Evolutionary conservation across 2,329 filamentous ascomycete genomes (phyloP), one percentile per base, ranked within the genome.

Genomic region (Monosporascus sp.): DNA sequence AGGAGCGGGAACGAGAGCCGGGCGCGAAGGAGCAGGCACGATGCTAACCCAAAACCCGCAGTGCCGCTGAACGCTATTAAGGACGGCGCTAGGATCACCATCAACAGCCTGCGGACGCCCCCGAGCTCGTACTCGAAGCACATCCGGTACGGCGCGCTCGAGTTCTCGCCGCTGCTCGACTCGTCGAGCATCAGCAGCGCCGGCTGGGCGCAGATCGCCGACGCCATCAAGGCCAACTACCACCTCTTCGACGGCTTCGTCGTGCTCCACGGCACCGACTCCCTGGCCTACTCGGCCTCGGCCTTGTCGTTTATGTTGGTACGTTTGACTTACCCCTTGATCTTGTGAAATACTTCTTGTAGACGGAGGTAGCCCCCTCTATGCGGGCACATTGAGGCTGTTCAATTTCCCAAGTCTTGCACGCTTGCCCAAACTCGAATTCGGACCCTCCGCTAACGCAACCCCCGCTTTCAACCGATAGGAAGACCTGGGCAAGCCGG

Each of bases 291-390:
- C 72, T 94, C 90, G 5, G 89, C 89, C 57, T 95, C 90, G 5
- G 92, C 92, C 3, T 77, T 97, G 54, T 94, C 89, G 61, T 97
- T 96, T 74, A 96, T 96, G 89, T 82, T 96, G 68, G 82, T 88
- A 56, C 11, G 56, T 49, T 11, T 31, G 27, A 31, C 9, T 14
- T 9, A 31, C 27, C 27, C 27, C 27, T 5, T 14, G 27, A 8
- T 14, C 9, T 31, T 14, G 27, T 31, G 27, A 31, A 8, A 31
- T 9, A 35, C 17, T 18, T 17, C 27, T 9, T 27, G 25, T 18
- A 8, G 20, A 31, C 31, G 7, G 24, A 2, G 8, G 27, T 37
- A 4, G 24, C 17, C 18, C 17, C 18, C 7, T 7, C 41, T 53
- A 54, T 41, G 15, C 20, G n/a, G 14, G 3, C n/a, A 18, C 22